Percentiles rank a stretch among this genome's conserved stretches.
Evolutionary conservation across 2,329 filamentous ascomycete genomes (phyloP).

Genomic region (Verticillium tricorpus): DNA sequence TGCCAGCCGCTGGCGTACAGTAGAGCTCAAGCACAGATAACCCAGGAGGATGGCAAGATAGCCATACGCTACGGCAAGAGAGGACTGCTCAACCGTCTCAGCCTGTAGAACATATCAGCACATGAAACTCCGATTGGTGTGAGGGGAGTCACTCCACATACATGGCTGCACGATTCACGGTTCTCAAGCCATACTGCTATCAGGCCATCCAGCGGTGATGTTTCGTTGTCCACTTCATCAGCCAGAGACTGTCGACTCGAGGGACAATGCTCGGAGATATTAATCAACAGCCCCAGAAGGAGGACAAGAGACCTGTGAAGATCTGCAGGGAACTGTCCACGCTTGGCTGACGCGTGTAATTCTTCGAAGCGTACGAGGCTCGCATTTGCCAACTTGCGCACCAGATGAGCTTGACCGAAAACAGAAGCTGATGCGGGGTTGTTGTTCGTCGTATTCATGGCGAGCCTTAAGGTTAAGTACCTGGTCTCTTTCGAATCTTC

Average conservation of each 20-base stretch:
- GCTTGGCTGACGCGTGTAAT: constrained; percentile 42
- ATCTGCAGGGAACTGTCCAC: constrained; percentile 42
- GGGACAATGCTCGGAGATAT: constrained; percentile 75
- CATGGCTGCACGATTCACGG: constrained; percentile 61
- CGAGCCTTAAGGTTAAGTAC: constrained; percentile 59
- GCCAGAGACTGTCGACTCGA: constrained; percentile 44
- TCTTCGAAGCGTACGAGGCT: constrained; percentile 48
- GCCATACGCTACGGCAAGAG: constrained; percentile 77
- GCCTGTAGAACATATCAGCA: constrained; percentile 39
- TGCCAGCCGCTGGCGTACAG: constrained; percentile 38
- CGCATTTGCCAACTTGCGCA: constrained; percentile 40
- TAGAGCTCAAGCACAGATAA: constrained; percentile 62
- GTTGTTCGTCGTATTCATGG: constrained; percentile 84
- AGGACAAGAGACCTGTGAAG: constrained; percentile 70
- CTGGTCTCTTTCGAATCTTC: constrained; percentile 35
- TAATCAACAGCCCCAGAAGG: constrained; percentile 78
- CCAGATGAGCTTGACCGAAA: constrained; percentile 59
- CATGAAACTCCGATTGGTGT: not conserved
- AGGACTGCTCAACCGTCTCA: constrained; percentile 68
- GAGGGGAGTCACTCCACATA: constrained; percentile 36
- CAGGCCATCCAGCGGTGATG: constrained; percentile 52
- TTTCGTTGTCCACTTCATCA: constrained; percentile 25
- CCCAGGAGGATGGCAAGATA: constrained; percentile 83
- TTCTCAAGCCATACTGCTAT: constrained; percentile 64
- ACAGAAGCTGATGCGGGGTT: constrained; percentile 62